Evolutionary conservation across 2,329 filamentous ascomycete genomes (phyloP).

Genomic region (Akanthomyces dipterigenus): DNA sequence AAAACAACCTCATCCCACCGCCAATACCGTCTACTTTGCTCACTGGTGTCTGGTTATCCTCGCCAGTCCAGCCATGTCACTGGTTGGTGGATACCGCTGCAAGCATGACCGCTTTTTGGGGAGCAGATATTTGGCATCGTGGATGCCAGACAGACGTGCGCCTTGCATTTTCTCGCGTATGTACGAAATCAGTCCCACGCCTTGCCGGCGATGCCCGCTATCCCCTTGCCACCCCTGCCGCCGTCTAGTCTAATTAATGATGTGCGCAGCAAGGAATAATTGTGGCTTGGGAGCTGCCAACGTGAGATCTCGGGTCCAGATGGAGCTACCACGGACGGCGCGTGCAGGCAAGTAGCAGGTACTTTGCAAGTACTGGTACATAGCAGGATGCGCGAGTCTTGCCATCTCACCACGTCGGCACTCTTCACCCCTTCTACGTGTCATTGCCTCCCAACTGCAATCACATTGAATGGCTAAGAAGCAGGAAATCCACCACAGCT

Average conservation of each 20-base stretch:
- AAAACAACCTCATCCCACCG: neutral
- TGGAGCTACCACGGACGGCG: slow-evolving; percentile 3
- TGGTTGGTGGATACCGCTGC: slow-evolving; percentile 4
- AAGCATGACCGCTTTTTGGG: slow-evolving; percentile 9
- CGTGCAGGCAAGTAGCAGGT: neutral
- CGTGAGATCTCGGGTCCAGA: slow-evolving; percentile 10
- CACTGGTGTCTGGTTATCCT: neutral
- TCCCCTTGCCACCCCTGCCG: neutral
- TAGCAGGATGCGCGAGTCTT: neutral
- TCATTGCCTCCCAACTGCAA: neutral
- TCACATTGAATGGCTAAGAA: neutral
- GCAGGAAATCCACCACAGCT: neutral
- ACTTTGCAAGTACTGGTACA: neutral
- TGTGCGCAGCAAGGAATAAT: slow-evolving; percentile 1
- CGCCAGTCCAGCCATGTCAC: neutral
- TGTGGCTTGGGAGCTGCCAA: slow-evolving; percentile 7
- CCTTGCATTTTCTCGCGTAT: slow-evolving; percentile 6
- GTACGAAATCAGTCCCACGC: slow-evolving; percentile 3
- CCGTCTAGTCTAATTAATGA: slow-evolving; percentile 9
- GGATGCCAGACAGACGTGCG: slow-evolving; percentile 7
- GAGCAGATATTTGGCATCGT: slow-evolving; percentile 7
- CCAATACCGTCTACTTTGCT: neutral
- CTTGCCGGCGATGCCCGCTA: neutral
- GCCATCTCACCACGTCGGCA: neutral
- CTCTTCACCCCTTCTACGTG: neutral